Evolutionary conservation across 345 rosid genomes (phyloP), one percentile per base, ranked within the genome.

Genomic region (Brassica carinata): DNA sequence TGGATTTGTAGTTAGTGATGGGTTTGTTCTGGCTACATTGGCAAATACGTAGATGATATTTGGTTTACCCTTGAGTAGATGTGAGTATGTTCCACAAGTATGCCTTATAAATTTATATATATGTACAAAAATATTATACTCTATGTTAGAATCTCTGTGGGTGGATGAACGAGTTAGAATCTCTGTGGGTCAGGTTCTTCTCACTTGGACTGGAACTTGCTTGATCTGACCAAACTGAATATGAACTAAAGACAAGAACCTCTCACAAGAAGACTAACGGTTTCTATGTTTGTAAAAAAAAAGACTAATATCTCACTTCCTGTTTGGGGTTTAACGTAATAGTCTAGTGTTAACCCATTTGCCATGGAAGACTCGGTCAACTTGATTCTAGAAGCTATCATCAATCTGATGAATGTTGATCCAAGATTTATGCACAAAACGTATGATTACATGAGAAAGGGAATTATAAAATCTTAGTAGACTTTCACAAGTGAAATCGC

Each of bases 151-250:
- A 19, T 19, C 23, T 19, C 23, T 19, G 23, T 19, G 23, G 23
- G 23, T 19, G 23, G 23, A 19, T 19, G 23, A 19, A 19, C 23
- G 23, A 19, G 1, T 19, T 19, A 19, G 23, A 19, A 19, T 19
- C 23, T 19, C 23, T 19, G 23, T 19, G 23, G 23, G 26, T 31
- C 34, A 3, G 1, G 34, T 31, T 31, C 34, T 3, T 31, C 38
- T 5, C 8, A 34, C 8, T 34, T 6, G 38, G 38, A 34, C 38
- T 5, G 38, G 38, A 34, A 34, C 8, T 34, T 34, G 38, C 38
- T 34, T 7, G 38, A 34, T 34, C 77, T 89, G 81, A 82, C 83
- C 45, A 86, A 83, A 73, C 88, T 87, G 61, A 81, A 86, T 78
- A 88, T 89, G 58, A 83, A 82, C 77, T 88, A 85, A 85, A 67